Conservation (phyloP, 2,329 filamentous ascomycete genomes). For the Monosporascus sp. region DNA sequence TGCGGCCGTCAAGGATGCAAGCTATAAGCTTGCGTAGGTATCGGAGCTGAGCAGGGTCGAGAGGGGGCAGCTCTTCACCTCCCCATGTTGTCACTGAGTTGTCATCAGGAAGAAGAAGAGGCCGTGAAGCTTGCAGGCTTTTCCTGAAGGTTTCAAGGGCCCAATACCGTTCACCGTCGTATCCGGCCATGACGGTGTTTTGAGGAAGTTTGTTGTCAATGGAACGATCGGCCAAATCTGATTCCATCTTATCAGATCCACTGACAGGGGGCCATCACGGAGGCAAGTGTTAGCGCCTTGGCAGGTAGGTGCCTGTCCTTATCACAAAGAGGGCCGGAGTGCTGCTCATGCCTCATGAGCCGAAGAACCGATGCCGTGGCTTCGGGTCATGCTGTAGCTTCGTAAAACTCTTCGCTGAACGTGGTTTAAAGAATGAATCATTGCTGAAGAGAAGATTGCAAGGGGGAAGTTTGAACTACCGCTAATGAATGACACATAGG, state of each 20-base stretch:
- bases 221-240: neutral
- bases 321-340: too few species aligned
- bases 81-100: slow-evolving; percentile 2
- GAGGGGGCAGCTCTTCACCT: slow-evolving; percentile 6
- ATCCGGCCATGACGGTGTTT: slow-evolving; percentile 6
- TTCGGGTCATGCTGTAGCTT: too few species aligned
- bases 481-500: neutral
- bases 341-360: too few species aligned
- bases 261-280: neutral
- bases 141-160: slow-evolving; percentile 14
- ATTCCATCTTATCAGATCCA: neutral
- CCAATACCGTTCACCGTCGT: slow-evolving; percentile 10
- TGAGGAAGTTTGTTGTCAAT: neutral
- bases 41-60: slow-evolving; percentile 28
- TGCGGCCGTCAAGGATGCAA: slow-evolving; percentile 27
- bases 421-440: too few species aligned
- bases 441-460: too few species aligned
- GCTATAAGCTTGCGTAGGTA: slow-evolving; percentile 29
- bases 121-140: slow-evolving; percentile 15
- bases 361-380: too few species aligned
- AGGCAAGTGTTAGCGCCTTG: neutral
- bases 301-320: neutral
- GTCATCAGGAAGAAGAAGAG: slow-evolving; percentile 3
- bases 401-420: too few species aligned
- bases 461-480: too few species aligned